Evolutionary conservation across 2,329 filamentous ascomycete species (phyloP), one percentile per base, ranked within the genome.

Genomic region (Aureobasidium sp.): DNA sequence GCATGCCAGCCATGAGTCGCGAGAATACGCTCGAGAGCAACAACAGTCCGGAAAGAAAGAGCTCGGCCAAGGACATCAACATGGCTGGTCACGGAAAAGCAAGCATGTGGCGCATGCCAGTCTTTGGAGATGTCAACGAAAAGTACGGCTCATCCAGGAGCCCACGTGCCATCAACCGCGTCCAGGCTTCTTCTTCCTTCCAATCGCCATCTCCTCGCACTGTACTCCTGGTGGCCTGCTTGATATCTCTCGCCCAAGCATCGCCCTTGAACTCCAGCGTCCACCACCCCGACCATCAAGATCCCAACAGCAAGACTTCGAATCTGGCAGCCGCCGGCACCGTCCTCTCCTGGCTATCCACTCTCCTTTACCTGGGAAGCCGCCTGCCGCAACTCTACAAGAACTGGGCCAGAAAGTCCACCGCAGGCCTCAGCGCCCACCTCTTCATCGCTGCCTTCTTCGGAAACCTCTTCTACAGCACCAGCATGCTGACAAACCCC

Each of bases 371-470:
- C 66, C 79, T 85, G 37, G 77, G 75, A 64, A 85, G 82, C 31
- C 80, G 82, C 25, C 71, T 86, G 58, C 85, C 85, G 0, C 85
- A 88, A 67, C 78, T 88, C 38, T 82, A 84, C 74, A 84, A 86
- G 67, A 88, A 88, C 71, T 81, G 82, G 68, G 67, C 74, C 54
- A 82, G 84, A 51, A 81, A 82, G 67, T 85, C 83, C 45, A 87
- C 84, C 11, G 77, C 84, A 1, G 85, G 85, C 3, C 79, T 88
- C 9, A 83, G 79, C 0, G 83, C 84, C 0, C 73, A 82, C 0
- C 78, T 88, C 51, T 88, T 88, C 73, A 74, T 81, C 40, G 85
- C 85, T 5, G 85, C 85, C 3, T 88, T 88, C 69, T 81, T 81
- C 66, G 85, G 85, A 2, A 88, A 88, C 67, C 73, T 86, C 43